These are phyloP conservation scores for Metarhizium anisopliae DNA, from an alignment of 2,329 filamentous ascomycete genomes.

Conservation along the genomic window DNA sequence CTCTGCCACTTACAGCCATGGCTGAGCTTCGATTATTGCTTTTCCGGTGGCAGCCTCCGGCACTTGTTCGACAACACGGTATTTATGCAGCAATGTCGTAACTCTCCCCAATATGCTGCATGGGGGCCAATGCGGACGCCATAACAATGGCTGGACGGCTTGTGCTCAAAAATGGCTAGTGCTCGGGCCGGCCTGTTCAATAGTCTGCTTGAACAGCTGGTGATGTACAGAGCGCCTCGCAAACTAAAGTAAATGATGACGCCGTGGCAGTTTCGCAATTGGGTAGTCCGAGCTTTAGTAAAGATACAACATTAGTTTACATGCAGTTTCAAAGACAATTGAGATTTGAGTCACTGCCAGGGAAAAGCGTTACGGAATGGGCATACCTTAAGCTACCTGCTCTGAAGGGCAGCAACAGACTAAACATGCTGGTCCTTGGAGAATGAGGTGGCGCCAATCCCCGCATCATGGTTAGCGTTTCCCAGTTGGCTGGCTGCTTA, in stretches of 20 bases:
- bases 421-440: too few relatives aligned
- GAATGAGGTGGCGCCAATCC: not conserved
- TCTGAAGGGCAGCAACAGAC: too few relatives aligned
- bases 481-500: not conserved
- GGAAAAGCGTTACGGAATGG: too few relatives aligned
- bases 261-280: not conserved
- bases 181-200: not conserved
- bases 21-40: too few relatives aligned
- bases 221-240: not conserved
- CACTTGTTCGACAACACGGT: too few relatives aligned
- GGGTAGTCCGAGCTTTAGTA: not conserved
- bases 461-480: not conserved
- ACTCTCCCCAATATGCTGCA: not conserved
- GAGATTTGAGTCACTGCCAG: too few relatives aligned
- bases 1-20: too few relatives aligned
- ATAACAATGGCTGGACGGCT: not conserved
- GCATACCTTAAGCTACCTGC: too few relatives aligned
- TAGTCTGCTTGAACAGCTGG: not conserved
- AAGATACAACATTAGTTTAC: not conserved
- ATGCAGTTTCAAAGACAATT: too few relatives aligned
- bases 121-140: not conserved
- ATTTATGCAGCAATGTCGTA: too few relatives aligned
- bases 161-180: not conserved
- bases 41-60: too few relatives aligned
- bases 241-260: not conserved